Conservation (phyloP, 2,329 filamentous ascomycete genomes). For the Colletotrichum lupini region DNA sequence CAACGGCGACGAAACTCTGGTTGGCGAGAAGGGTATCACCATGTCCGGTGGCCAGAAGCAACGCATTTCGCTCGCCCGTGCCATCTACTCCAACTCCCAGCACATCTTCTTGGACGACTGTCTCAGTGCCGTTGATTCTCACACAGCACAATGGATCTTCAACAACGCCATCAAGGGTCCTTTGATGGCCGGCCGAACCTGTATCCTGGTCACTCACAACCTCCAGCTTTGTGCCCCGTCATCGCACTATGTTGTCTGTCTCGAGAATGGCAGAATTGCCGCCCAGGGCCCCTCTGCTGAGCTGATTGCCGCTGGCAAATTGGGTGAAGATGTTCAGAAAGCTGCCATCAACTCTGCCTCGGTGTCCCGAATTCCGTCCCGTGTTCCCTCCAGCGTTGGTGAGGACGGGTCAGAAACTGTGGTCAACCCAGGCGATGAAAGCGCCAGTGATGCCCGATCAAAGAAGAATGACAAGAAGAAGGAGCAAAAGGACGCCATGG, state of each 20-base stretch:
- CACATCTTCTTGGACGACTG: constrained; percentile 95
- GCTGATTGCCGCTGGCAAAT: constrained; percentile 85
- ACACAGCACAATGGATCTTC: constrained; percentile 98
- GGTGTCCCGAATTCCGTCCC: constrained; percentile 80
- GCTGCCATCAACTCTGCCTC: constrained; percentile 76
- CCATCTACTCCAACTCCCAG: constrained; percentile 93
- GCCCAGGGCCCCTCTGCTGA: constrained; percentile 82
- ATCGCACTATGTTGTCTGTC: constrained; percentile 82
- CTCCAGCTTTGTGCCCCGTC: constrained; percentile 86
- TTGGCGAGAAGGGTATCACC: constrained; percentile 97
- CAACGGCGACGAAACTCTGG: constrained; percentile 89
- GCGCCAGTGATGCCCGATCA: constrained; percentile 59
- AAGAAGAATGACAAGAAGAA: constrained; percentile 59
- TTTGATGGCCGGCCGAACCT: constrained; percentile 89
- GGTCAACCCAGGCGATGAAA: constrained; percentile 62
- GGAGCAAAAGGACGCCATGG: constrained; percentile 65
- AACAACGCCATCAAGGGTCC: constrained; percentile 90
- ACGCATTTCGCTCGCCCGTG: constrained; percentile 94
- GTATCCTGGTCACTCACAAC: constrained; percentile 96
- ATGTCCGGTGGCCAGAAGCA: constrained; percentile 98
- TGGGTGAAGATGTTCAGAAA: constrained; percentile 85
- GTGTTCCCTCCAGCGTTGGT: constrained; percentile 79
- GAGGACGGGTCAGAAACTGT: constrained; percentile 69
- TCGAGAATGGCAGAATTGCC: constrained; percentile 86
- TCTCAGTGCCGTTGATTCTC: constrained; percentile 94